phyloP scores from a whole-genome alignment of 2,329 filamentous ascomycete genomes.

The Neofusicoccum umdonicola region DNA sequence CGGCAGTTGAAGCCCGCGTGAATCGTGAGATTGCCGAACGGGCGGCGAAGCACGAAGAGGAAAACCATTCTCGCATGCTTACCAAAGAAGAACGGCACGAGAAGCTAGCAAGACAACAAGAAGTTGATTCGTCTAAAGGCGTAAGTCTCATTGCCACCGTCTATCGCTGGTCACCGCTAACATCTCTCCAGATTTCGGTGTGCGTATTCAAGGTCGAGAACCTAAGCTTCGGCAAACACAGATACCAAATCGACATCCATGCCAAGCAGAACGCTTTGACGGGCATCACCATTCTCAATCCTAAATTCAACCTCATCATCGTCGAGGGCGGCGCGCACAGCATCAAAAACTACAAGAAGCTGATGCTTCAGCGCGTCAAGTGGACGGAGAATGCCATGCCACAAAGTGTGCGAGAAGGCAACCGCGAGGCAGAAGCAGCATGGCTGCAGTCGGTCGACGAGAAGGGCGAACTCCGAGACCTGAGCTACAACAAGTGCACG shows the following conservation, averaged over 20 bases:
- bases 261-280: constrained; percentile 85
- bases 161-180: background rate
- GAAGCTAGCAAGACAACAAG: constrained; percentile 79
- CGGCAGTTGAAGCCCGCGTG: constrained; percentile 90
- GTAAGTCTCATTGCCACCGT: constrained; percentile 50
- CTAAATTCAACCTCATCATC: constrained; percentile 82
- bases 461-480: constrained; percentile 73
- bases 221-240: constrained; percentile 87
- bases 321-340: constrained; percentile 87
- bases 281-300: constrained; percentile 88
- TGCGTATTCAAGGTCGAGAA: constrained; percentile 87
- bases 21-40: constrained; percentile 90
- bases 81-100: constrained; percentile 84
- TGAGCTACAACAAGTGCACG: constrained; percentile 76
- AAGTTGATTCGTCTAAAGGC: constrained; percentile 82
- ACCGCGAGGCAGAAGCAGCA: constrained; percentile 59
- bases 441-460: constrained; percentile 83
- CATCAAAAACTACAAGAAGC: constrained; percentile 81
- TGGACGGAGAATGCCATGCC: constrained; percentile 88
- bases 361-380: constrained; percentile 90
- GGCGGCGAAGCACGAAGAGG: constrained; percentile 69
- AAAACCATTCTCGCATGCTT: constrained; percentile 82
- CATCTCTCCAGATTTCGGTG: constrained; percentile 40
- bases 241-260: constrained; percentile 90
- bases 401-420: constrained; percentile 55